Percentiles rank a stretch among this genome's conserved stretches.
These are phyloP conservation scores for Vinca major DNA, from an alignment of 305 asterid species.

Conservation along the genomic window DNA sequence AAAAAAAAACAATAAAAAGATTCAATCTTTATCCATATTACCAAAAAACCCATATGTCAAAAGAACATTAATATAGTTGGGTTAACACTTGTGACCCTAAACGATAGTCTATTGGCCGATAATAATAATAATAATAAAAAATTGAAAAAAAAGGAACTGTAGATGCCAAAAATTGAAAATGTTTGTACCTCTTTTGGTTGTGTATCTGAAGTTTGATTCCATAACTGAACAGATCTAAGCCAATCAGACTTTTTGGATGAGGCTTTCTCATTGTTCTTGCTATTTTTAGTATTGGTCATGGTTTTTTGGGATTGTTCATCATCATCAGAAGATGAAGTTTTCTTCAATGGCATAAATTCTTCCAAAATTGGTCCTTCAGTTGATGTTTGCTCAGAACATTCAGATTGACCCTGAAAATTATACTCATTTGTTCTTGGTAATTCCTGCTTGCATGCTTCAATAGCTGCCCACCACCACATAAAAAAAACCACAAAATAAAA, in stretches of 20 bases:
- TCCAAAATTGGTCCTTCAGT: constrained; percentile 62
- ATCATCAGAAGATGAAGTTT: constrained; percentile 30
- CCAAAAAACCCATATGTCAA: background rate
- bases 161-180: background rate
- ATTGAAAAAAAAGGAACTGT: constrained; percentile 5
- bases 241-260: constrained; percentile 61
- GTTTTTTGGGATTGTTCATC: constrained; percentile 34
- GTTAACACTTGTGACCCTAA: too few species aligned
- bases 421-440: constrained; percentile 37
- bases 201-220: constrained; percentile 87
- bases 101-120: too few species aligned
- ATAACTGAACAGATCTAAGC: constrained; percentile 93
- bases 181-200: constrained; percentile 38
- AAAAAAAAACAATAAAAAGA: constrained; percentile 4
- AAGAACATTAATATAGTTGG: too few species aligned
- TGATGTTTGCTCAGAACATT: constrained; percentile 69
- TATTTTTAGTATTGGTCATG: constrained; percentile 13
- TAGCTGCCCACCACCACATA: constrained; percentile 32
- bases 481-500: background rate
- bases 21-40: constrained; percentile 10
- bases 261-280: constrained; percentile 18
- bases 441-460: constrained; percentile 69
- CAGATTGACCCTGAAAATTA: constrained; percentile 46
- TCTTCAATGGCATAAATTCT: constrained; percentile 70
- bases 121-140: too few species aligned